These are phyloP conservation scores for Serendipita indica DNA, from an alignment of 768 basidiomycete genomes.

Conservation along the genomic window DNA sequence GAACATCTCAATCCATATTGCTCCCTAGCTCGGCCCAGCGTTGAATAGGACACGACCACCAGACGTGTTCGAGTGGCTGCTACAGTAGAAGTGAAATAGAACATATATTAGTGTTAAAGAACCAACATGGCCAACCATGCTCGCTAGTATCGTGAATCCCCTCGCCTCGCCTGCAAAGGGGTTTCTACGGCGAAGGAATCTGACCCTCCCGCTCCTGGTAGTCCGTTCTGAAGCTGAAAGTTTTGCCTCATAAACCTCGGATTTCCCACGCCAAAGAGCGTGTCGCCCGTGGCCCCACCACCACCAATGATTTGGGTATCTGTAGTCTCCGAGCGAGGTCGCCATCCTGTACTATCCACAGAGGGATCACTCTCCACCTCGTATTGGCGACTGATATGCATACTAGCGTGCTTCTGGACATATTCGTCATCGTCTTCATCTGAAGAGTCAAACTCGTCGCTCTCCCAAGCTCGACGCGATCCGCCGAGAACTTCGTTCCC, in stretches of 20 bases:
- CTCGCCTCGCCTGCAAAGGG: neutral
- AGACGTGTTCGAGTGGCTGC: too few relatives aligned
- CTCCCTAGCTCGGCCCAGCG: conserved; percentile 25
- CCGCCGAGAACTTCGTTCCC: conserved; percentile 6
- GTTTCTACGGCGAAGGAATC: conserved; percentile 5
- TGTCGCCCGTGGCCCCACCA: neutral
- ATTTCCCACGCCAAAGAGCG: neutral
- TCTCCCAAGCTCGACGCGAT: neutral
- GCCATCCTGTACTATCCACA: conserved; percentile 2
- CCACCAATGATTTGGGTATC: neutral
- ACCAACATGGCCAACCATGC: too few relatives aligned
- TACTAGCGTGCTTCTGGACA: too few relatives aligned
- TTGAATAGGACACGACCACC: too few relatives aligned
- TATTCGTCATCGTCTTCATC: neutral
- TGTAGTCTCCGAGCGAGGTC: neutral
- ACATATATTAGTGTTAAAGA: too few relatives aligned
- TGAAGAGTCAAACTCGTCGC: neutral
- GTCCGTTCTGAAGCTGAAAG: neutral
- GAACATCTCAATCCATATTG: conserved; percentile 67
- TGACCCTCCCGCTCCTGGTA: neutral
- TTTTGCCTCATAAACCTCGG: too few relatives aligned
- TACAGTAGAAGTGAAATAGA: too few relatives aligned
- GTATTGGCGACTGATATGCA: neutral
- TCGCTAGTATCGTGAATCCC: neutral
- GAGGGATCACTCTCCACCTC: neutral